Base-by-base conservation (phyloP, 2,329 filamentous ascomycete genomes). In the Ciborinia camelliae region DNA sequence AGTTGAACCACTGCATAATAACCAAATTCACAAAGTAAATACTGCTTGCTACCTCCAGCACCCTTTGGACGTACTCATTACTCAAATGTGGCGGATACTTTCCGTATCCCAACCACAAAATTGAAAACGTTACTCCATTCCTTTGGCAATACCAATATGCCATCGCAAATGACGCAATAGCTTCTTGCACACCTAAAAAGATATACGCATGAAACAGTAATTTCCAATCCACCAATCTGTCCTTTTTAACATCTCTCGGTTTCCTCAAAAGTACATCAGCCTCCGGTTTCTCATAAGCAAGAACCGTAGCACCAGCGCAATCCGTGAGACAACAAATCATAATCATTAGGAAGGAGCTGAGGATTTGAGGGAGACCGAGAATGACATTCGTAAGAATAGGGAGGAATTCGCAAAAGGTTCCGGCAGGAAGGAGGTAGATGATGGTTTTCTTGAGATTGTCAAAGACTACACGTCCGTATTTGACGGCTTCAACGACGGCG, bases 1-100 rank as follows among this genome's bases (percentile, higher is more conserved):
- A 79, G 73, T 90, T 91, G 79, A 91, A 91, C 81, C 87, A 87
- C 80, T 90, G 88, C 88, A 92, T 91, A 58, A 92, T 85, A 4
- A 93, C 89, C 39, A 93, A 78, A 65, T 86, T 92, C 69, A 92
- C 84, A 71, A 92, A 93, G 76, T 92, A 93, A 66, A 93, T 87
- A 12, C 75, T 79, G 63, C 58, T 79, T 59, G 71, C 62, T 67
- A 65, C 72, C 50, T 54, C 59, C 4, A 69, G 30, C 62, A 15
- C 79, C 76, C 70, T 81, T 82, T 41, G 30, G 71, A 85, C 86
- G 65, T 86, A 81, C 2, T 78, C 77, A 68, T 83, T 82, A 35
- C 82, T 74, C 14, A 80, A 77, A 14, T 75, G 71, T 0, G 73
- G 76, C 57, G 78, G 76, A 15, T 75, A 75, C 30, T 77, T 76